Percentiles rank a stretch among this genome's conserved stretches.
These are phyloP conservation scores for Leptoxyphium fumago DNA, from an alignment of 2,329 filamentous ascomycete genomes.

Conservation along the genomic window DNA sequence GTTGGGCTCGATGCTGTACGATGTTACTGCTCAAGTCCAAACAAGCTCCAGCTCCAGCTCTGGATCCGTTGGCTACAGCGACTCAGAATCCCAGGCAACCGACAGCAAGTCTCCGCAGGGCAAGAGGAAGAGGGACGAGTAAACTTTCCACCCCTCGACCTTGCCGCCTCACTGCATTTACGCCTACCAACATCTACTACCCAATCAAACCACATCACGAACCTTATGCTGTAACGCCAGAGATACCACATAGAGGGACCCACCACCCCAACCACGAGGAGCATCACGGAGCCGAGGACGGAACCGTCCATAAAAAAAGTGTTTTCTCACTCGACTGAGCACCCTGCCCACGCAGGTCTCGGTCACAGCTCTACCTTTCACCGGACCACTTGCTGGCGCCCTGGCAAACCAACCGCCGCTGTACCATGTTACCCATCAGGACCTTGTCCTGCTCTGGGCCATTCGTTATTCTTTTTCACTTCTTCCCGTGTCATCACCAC, in stretches of 20 bases:
- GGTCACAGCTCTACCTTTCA: neutral
- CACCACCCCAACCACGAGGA: neutral
- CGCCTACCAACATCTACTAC: neutral
- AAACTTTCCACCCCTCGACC: constrained; percentile 2
- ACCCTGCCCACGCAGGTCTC: neutral
- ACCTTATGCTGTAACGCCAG: constrained; percentile 9
- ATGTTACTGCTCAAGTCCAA: constrained; percentile 55
- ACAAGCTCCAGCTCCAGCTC: constrained; percentile 42
- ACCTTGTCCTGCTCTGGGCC: too few relatives aligned
- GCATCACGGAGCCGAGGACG: constrained; percentile 1
- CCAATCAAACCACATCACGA: constrained; percentile 4
- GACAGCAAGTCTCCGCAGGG: constrained; percentile 24
- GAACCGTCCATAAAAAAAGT: neutral
- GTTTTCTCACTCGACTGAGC: neutral
- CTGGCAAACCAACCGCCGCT: too few relatives aligned
- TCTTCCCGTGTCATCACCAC: too few relatives aligned
- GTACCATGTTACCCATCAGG: too few relatives aligned
- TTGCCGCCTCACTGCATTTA: constrained; percentile 1
- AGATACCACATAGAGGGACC: neutral
- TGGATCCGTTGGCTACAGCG: constrained; percentile 22
- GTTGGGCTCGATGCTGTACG: constrained; percentile 67
- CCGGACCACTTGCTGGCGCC: neutral
- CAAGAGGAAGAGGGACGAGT: constrained; percentile 31
- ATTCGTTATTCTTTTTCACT: too few relatives aligned
- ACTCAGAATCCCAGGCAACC: constrained; percentile 11